These are phyloP conservation scores for Cardamine chenopodiifolia DNA, from an alignment of 345 rosid species.

Conservation along the genomic window DNA sequence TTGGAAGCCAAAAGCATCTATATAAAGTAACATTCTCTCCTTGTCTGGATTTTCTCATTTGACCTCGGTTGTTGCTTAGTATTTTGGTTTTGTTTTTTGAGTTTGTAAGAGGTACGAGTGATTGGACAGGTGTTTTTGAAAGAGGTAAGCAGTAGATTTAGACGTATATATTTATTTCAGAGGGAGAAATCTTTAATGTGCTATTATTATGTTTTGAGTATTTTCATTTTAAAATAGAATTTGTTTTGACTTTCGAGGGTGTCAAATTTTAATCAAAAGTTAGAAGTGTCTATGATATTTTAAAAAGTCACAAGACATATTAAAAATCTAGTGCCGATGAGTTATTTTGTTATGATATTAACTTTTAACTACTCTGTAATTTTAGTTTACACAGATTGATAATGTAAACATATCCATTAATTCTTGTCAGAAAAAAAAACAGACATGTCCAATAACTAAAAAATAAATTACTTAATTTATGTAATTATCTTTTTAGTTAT, in stretches of 20 bases:
- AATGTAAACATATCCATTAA: no score
- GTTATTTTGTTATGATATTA: no score
- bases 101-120: constrained; percentile 7
- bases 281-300: no score
- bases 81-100: not conserved
- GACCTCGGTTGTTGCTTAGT: not conserved
- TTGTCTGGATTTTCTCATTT: constrained; percentile 1
- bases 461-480: no score
- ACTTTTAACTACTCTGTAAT: no score
- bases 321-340: no score
- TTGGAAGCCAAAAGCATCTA: not conserved
- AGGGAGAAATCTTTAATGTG: not conserved
- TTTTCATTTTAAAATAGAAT: not conserved
- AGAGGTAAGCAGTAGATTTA: constrained; percentile 11
- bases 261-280: not conserved
- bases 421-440: no score
- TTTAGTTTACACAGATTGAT: no score
- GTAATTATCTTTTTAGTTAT: no score
- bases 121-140: not conserved
- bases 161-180: constrained; percentile 26
- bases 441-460: no score
- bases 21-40: not conserved
- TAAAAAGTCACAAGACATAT: no score
- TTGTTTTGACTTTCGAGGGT: not conserved
- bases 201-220: no score